A percentile compares a stretch with the other conserved stretches of the same genome.
phyloP scores from a whole-genome alignment of 345 rosid species.

The Passiflora organensis region DNA sequence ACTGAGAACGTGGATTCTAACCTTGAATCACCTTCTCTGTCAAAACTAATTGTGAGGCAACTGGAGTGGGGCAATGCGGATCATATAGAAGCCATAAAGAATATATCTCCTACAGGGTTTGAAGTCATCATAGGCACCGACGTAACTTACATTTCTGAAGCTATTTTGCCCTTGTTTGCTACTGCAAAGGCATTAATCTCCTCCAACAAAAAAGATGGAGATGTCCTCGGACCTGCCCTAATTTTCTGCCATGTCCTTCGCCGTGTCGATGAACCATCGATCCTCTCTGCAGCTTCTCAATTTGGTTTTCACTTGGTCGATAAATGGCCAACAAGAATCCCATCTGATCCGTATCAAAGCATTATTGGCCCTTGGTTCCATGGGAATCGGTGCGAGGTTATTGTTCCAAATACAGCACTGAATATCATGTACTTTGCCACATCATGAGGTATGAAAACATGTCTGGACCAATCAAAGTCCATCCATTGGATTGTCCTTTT shows the following conservation, averaged over 20 bases:
- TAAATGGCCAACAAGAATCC: slow-evolving; percentile 46
- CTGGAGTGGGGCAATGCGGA: slow-evolving; percentile 77
- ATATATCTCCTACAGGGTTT: slow-evolving; percentile 42
- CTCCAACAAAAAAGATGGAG: slow-evolving; percentile 10
- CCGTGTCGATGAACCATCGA: slow-evolving; percentile 66
- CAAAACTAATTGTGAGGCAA: slow-evolving; percentile 40
- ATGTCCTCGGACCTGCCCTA: slow-evolving; percentile 37
- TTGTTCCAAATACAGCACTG: slow-evolving; percentile 53
- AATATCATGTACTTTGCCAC: slow-evolving; percentile 59
- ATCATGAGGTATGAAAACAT: slow-evolving; percentile 14
- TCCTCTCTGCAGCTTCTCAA: slow-evolving; percentile 56
- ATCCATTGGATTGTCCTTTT: too few relatives aligned
- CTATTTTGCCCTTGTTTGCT: slow-evolving; percentile 59
- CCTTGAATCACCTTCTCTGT: slow-evolving; percentile 32
- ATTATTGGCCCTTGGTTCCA: slow-evolving; percentile 57
- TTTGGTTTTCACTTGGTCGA: slow-evolving; percentile 64
- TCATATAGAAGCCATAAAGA: slow-evolving; percentile 47
- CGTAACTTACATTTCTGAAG: slow-evolving; percentile 65
- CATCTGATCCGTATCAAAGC: slow-evolving; percentile 26
- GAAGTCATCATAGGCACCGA: slow-evolving; percentile 81
- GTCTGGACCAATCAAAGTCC: too few relatives aligned
- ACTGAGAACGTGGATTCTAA: slow-evolving; percentile 50
- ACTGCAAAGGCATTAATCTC: slow-evolving; percentile 65
- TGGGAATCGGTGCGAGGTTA: slow-evolving; percentile 19
- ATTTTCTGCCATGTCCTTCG: slow-evolving; percentile 75